Base-by-base conservation (phyloP, 2,329 filamentous ascomycete genomes). In the Metarhizium anisopliae region DNA sequence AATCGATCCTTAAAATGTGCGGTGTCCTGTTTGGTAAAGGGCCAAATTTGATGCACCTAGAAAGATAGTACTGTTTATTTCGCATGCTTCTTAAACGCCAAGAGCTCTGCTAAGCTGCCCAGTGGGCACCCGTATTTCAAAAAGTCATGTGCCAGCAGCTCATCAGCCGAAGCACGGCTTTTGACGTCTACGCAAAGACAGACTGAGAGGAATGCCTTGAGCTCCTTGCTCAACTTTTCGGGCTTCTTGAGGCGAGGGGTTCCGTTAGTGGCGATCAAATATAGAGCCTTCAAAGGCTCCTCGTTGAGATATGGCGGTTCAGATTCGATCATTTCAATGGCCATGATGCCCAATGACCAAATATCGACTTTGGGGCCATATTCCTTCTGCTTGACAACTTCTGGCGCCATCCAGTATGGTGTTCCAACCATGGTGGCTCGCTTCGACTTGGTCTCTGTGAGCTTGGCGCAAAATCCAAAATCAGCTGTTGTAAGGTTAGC, bases 361-460 rank as follows among this genome's bases (percentile, higher is more conserved):
- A 97, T 96, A 68, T 99, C 94, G 60, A 97, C 94, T 79, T 97
- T 97, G 68, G 89, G 89, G 43, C 93, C 94, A 67, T 99, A 99
- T 72, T 96, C 93, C 77, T 97, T 97, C 72, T 97, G 94, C 77
- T 97, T 97, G 69, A 99, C 94, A 49, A 99, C 94, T 73, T 99
- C 94, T 42, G 94, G 94, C 8, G 94, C 94, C 94, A 99, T 99
- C 94, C 94, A 99, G 79, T 97, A 99, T 16, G 94, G 94, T 38
- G 94, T 99, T 61, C 94, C 94, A 55, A 99, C 94, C 94, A 99
- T 97, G 57, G 94, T 99, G 47, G 93, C 92, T 71, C 94, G 92
- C 80, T 99, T 97, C 64, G 84, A 94, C 75, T 95, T 95, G 61
- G 91, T 87, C 70, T 97, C 94, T 40, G 93, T 97, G 59, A 99